A percentile compares a stretch with the other conserved stretches of the same genome.
These are phyloP conservation scores for Sphaerulina vaccinii DNA, from an alignment of 2,329 filamentous ascomycete species.

Conservation along the genomic window DNA sequence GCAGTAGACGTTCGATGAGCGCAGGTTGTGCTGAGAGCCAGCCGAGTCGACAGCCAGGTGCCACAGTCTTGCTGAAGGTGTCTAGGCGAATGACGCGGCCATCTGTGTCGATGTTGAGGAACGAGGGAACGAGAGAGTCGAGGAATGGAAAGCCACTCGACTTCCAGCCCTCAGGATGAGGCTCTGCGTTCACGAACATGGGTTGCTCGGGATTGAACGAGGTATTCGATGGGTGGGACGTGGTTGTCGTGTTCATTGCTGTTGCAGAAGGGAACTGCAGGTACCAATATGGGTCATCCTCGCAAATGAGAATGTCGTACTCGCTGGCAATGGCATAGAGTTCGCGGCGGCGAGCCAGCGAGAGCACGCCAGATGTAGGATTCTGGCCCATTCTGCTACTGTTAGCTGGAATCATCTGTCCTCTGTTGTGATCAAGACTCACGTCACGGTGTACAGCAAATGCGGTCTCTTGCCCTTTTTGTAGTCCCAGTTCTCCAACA, in stretches of 20 bases:
- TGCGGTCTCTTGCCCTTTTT: slow-evolving; percentile 73
- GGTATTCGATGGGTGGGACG: slow-evolving; percentile 28
- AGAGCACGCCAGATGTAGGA: slow-evolving; percentile 74
- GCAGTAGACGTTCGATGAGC: slow-evolving; percentile 69
- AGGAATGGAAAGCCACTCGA: slow-evolving; percentile 73
- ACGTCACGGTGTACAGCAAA: slow-evolving; percentile 87
- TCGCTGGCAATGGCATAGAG: slow-evolving; percentile 77
- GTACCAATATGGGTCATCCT: slow-evolving; percentile 94
- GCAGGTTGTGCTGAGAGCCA: slow-evolving; percentile 86
- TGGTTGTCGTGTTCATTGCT: slow-evolving; percentile 37
- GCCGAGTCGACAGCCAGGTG: slow-evolving; percentile 83
- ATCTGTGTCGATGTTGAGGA: slow-evolving; percentile 75
- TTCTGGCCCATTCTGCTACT: slow-evolving; percentile 75
- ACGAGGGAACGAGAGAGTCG: slow-evolving; percentile 80
- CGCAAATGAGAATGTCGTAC: slow-evolving; percentile 86
- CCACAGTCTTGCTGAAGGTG: slow-evolving; percentile 91
- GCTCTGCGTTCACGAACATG: slow-evolving; percentile 49
- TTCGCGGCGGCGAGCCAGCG: slow-evolving; percentile 69
- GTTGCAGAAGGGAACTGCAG: slow-evolving; percentile 79
- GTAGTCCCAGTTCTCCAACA: slow-evolving; percentile 79
- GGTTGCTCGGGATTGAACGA: slow-evolving; percentile 32
- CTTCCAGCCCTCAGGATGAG: slow-evolving; percentile 48
- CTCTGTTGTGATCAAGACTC: slow-evolving; percentile 42
- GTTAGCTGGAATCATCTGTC: slow-evolving; percentile 11
- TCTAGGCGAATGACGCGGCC: slow-evolving; percentile 87